Base-by-base conservation (phyloP, 208 protist species). In the Trypanosomatidae sp. region DNA sequence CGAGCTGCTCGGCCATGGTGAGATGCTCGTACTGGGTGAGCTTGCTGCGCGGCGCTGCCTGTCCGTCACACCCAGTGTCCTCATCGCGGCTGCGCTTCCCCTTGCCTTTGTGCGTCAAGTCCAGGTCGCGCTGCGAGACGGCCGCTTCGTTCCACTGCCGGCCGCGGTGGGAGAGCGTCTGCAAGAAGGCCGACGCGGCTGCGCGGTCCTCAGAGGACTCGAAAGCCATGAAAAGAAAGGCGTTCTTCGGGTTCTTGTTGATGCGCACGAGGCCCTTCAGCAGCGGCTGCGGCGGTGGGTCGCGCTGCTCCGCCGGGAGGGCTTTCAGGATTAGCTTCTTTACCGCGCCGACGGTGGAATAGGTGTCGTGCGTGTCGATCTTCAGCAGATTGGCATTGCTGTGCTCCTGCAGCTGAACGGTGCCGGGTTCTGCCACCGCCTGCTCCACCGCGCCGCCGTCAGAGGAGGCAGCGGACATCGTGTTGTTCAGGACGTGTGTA, bases 371-470 rank as follows among this genome's bases (percentile, higher is more conserved):
- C 4, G 90, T 95, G 81, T 97, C 86, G 10, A 96, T 91, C 77
- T 97, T 97, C 13, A 97, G 79, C 1, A 97, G 80, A 66, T 95
- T 90, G 47, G 85, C 84, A 62, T 97, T 97, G 79, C 85, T 93
- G 80, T 96, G 90, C 70, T 89, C 71, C 22, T 83, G 87, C 58
- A 95, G 85, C 53, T 69, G 55, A 19, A 85, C 76, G 3, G 62
- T 25, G 13, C 52, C 67, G 43, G 33, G 53, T n/a, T n/a, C n/a
- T n/a, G n/a, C n/a, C n/a, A n/a, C n/a, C n/a, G n/a, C n/a, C n/a
- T n/a, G n/a, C n/a, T n/a, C n/a, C n/a, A n/a, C 47, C 79, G 67
- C 41, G 62, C 43, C 2, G 69, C 2, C 15, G 56, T 46, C 12
- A 53, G 53, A 49, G 66, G 59, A 5, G 73, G 58, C 33, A 59